These are phyloP conservation scores for Nothophytophthora sp. DNA, from an alignment of 352 stramenopile genomes.

Conservation along the genomic window DNA sequence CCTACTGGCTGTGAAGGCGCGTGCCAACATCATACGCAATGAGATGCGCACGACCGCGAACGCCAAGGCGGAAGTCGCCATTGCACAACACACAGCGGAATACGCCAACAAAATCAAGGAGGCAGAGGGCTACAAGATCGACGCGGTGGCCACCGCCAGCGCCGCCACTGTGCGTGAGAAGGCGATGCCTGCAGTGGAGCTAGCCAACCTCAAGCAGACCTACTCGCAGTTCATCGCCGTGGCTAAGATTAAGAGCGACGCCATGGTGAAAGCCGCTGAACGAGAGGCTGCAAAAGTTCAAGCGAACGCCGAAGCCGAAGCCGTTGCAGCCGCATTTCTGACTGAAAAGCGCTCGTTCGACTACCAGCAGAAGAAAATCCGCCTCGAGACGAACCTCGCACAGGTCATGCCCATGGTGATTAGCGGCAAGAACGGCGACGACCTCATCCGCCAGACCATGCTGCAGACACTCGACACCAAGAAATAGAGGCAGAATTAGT, in stretches of 20 bases:
- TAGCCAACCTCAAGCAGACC: conserved; percentile 44
- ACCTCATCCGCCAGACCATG: conserved; percentile 65
- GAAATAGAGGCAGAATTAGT: conserved; percentile 7
- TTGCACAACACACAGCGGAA: conserved; percentile 48
- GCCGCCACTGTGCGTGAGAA: conserved; percentile 52
- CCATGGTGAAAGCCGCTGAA: conserved; percentile 59
- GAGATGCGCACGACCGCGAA: conserved; percentile 70
- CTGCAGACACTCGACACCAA: conserved; percentile 32
- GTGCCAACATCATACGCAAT: conserved; percentile 64
- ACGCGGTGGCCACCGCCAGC: conserved; percentile 45
- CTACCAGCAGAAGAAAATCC: conserved; percentile 63
- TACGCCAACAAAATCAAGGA: conserved; percentile 62
- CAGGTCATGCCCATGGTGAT: conserved; percentile 62
- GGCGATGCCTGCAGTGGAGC: conserved; percentile 43
- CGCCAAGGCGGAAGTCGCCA: conserved; percentile 61
- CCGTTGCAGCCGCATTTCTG: conserved; percentile 42
- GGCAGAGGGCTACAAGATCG: conserved; percentile 54
- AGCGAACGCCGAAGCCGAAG: conserved; percentile 51
- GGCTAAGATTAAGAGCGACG: conserved; percentile 53
- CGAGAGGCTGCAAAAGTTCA: conserved; percentile 46
- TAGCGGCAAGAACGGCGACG: conserved; percentile 74
- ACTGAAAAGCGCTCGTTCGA: conserved; percentile 70
- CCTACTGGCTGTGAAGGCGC: conserved; percentile 53
- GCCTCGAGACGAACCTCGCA: conserved; percentile 50
- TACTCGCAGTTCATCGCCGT: conserved; percentile 63